These are phyloP conservation scores for Coemansia sp. DNA, from an alignment of 192 early-diverging fungal species.

Conservation along the genomic window DNA sequence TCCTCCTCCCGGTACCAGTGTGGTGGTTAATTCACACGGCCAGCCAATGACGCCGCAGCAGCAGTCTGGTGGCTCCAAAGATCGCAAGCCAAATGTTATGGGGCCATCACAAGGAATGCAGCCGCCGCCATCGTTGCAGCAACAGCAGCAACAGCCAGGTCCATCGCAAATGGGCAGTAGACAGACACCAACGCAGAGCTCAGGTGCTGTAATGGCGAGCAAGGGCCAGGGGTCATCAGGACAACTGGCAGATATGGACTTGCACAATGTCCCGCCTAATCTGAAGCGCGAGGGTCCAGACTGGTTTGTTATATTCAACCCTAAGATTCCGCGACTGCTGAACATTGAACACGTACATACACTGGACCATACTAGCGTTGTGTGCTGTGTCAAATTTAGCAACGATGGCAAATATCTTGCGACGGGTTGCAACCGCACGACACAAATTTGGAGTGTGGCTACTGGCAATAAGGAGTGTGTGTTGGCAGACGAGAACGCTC, in stretches of 20 bases:
- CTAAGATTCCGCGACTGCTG: slow-evolving; percentile 60
- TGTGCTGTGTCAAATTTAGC: slow-evolving; percentile 97
- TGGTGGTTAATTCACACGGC: slow-evolving; percentile 52
- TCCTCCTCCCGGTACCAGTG: slow-evolving; percentile 41
- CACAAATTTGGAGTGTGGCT: slow-evolving; percentile 84
- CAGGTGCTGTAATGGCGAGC: slow-evolving; percentile 24
- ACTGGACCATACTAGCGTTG: slow-evolving; percentile 77
- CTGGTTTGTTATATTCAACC: slow-evolving; percentile 86
- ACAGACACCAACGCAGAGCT: slow-evolving; percentile 46
- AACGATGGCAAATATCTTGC: slow-evolving; percentile 88
- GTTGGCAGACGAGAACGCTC: slow-evolving; percentile 72
- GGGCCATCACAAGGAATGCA: slow-evolving; percentile 26
- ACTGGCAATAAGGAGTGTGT: slow-evolving; percentile 76
- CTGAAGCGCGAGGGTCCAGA: slow-evolving; percentile 79
- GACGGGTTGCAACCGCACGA: slow-evolving; percentile 88
- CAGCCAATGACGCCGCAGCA: slow-evolving; percentile 52
- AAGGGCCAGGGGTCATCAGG: slow-evolving; percentile 24
- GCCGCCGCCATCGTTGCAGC: slow-evolving; percentile 23
- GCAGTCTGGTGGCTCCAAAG: slow-evolving; percentile 35
- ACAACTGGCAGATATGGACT: slow-evolving; percentile 73
- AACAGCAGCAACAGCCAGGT: slow-evolving; percentile 17
- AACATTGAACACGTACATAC: slow-evolving; percentile 66
- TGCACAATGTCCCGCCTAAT: slow-evolving; percentile 69
- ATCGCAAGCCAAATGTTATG: slow-evolving; percentile 54
- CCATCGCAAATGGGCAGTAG: slow-evolving; percentile 36